Evolutionary conservation across 257 asterid species (phyloP), one percentile per base, ranked within the genome.

Genomic region (Solanum dulcamara): DNA sequence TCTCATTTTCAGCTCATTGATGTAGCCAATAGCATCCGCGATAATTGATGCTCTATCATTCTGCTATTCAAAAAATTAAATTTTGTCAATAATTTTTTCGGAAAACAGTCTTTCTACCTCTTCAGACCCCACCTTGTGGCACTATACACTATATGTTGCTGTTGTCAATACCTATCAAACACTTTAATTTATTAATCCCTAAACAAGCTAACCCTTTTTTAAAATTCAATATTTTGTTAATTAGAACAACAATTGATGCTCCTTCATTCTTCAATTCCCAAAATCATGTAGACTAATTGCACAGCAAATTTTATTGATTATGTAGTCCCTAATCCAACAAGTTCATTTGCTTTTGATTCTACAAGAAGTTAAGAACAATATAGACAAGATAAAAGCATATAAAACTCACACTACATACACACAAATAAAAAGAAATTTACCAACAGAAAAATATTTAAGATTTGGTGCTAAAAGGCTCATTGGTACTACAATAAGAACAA

Each of bases 1-100:
- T 44, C 92, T 90, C 87, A 90, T 89, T 86, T 91, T 92, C 68
- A 93, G 93, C 92, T 92, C 94, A 30, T 92, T 85, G 81, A 93
- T 93, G 93, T 93, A 90, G 15, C 50, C 60, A 3, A 92, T 93
- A 0, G 97, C 97, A 51, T 93, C 94, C 53, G 86, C 92, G 84
- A 93, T 91, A 0, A 89, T 85, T 24, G 97, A 89, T 9, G 96
- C 97, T 83, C 93, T 90, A 72, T 92, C 96, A 51, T 83, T 87
- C 97, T 93, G 86, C 3, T 18, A 81, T 85, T 70, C 18, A 68
- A 22, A 57, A 46, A 68, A 70, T 4, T 4, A 72, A 84, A 11
- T 14, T 5, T n/a, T 59, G 84, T 26, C 24, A 40, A 17, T 42
- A 0, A 2, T 30, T 14, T 7, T 62, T 30, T 0, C 72, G 1